Evolutionary conservation across 345 rosid species (phyloP).

Genomic region (Rhodamnia argentea): DNA sequence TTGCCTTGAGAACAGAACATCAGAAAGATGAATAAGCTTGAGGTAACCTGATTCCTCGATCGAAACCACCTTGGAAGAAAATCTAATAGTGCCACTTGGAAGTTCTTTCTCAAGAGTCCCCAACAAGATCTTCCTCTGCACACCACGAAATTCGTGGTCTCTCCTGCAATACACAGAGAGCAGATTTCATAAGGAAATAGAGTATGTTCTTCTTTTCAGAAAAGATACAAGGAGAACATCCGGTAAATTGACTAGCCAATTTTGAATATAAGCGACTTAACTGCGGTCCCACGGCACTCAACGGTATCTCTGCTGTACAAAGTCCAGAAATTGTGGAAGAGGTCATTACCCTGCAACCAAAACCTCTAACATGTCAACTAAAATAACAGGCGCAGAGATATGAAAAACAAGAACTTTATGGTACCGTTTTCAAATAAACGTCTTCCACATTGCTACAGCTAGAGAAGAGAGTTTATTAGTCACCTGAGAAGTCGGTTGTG

Average conservation of each 20-base stretch:
- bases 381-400: fast-evolving
- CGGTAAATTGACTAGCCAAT: not conserved
- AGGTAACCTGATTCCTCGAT: slow-evolving; percentile 41
- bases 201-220: not conserved
- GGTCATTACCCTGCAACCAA: not conserved
- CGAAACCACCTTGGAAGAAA: slow-evolving; percentile 50
- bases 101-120: slow-evolving; percentile 44
- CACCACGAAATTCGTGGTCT: slow-evolving; percentile 39
- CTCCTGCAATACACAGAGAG: slow-evolving; percentile 8
- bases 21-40: slow-evolving; percentile 49
- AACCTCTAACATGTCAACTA: not conserved
- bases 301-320: not conserved
- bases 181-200: not conserved
- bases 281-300: not conserved
- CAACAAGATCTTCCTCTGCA: slow-evolving; percentile 39
- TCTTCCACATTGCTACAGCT: not conserved
- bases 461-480: not conserved
- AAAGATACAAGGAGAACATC: not conserved
- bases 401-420: not conserved
- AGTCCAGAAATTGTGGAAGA: not conserved
- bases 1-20: slow-evolving; percentile 48
- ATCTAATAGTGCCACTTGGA: slow-evolving; percentile 48
- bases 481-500: slow-evolving; percentile 15
- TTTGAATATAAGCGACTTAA: not conserved
- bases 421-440: not conserved